phyloP scores from a whole-genome alignment of 192 early-diverging fungal species.

The Coemansia sp. region DNA sequence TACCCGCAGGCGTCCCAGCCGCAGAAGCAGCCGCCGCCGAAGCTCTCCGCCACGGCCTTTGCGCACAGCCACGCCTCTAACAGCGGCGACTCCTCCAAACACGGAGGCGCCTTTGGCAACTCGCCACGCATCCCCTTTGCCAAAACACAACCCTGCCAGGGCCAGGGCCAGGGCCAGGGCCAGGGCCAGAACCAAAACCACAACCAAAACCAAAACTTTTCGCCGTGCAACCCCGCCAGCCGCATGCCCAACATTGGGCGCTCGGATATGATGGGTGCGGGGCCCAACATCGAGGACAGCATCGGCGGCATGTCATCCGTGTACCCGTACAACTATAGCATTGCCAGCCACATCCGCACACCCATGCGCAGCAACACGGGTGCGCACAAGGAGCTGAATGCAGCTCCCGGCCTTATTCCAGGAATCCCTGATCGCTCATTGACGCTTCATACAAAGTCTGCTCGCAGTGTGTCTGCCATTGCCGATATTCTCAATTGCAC shows the following conservation, averaged over 20 bases:
- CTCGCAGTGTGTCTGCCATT: slow-evolving; percentile 48
- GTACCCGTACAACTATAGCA: slow-evolving; percentile 49
- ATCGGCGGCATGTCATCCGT: slow-evolving; percentile 42
- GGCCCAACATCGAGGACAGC: slow-evolving; percentile 39
- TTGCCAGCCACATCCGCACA: slow-evolving; percentile 47
- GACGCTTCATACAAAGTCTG: slow-evolving; percentile 43
- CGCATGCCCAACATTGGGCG: slow-evolving; percentile 4
- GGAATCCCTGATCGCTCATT: slow-evolving; percentile 12
- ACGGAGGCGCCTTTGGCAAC: slow-evolving; percentile 14
- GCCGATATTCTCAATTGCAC: slow-evolving; percentile 52
- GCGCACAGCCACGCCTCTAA: slow-evolving; percentile 18
- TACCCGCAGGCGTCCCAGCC: too few relatives aligned
- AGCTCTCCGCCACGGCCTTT: neutral
- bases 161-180: too few relatives aligned
- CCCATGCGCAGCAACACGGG: slow-evolving; percentile 24
- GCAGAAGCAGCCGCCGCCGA: too few relatives aligned
- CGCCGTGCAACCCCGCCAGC: neutral
- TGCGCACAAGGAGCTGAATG: slow-evolving; percentile 5
- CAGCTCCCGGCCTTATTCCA: slow-evolving; percentile 6
- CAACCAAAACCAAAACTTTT: too few relatives aligned
- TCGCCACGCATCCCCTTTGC: slow-evolving; percentile 30
- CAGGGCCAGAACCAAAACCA: too few relatives aligned
- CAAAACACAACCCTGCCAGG: too few relatives aligned
- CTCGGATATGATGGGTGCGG: slow-evolving; percentile 14
- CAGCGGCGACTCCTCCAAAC: slow-evolving; percentile 14